Percentiles rank a stretch among this genome's conserved stretches.
These are phyloP conservation scores for Phtheirospermum japonicum DNA, from an alignment of 257 asterid genomes.

Conservation along the genomic window DNA sequence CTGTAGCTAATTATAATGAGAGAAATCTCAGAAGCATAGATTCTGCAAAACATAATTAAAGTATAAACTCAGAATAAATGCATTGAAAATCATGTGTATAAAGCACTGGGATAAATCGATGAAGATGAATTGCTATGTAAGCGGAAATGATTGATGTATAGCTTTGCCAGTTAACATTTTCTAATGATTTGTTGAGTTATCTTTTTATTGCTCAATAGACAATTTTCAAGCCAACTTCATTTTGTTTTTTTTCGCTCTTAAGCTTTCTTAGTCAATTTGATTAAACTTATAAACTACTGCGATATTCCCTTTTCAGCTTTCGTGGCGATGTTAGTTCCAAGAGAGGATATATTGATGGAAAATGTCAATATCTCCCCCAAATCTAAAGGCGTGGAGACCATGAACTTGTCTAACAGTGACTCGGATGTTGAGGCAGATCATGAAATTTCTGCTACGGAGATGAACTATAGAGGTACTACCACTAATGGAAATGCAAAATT, in stretches of 20 bases:
- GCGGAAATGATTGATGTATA: not conserved
- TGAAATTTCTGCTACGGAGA: constrained; percentile 32
- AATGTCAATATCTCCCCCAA: constrained; percentile 60
- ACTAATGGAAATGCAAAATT: not conserved
- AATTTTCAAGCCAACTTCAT: not conserved
- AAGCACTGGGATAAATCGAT: not conserved
- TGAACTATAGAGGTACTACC: constrained; percentile 43
- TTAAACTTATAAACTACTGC: not conserved
- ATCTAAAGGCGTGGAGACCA: constrained; percentile 51
- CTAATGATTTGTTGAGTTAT: not conserved
- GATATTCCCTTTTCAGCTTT: constrained; percentile 52
- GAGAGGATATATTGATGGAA: constrained; percentile 37
- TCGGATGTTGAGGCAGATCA: constrained; percentile 44
- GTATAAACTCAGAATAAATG: not conserved
- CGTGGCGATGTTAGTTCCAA: constrained; percentile 45
- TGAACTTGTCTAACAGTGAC: constrained; percentile 41
- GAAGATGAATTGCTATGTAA: not conserved
- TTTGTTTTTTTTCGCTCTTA: constrained; percentile 11
- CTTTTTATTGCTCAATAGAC: not conserved
- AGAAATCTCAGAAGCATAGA: not conserved
- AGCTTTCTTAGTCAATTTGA: not conserved
- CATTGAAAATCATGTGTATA: not conserved
- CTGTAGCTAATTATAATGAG: too few species aligned
- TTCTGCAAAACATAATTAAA: constrained; percentile 1
- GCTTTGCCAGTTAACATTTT: not conserved